Conservation (phyloP, 768 basidiomycete species). For the Coprinellus micaceus region DNA sequence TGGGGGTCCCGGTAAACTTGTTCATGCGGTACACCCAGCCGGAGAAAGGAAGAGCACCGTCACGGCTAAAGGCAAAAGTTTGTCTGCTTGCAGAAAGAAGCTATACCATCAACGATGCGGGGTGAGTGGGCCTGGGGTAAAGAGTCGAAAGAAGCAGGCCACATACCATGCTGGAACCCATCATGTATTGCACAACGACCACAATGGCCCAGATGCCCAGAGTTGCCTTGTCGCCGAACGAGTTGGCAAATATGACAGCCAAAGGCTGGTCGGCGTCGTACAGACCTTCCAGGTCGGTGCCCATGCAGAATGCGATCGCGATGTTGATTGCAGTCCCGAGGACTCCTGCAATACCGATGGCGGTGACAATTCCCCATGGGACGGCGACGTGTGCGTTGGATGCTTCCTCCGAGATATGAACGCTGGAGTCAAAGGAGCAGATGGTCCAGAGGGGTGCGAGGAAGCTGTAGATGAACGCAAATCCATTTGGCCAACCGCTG, state of each 20-base stretch:
- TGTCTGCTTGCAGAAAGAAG: conserved; percentile 43
- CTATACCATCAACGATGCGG: conserved; percentile 12
- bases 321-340: conserved; percentile 64
- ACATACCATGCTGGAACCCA: conserved; percentile 54
- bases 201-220: conserved; percentile 39
- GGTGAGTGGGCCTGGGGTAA: not conserved
- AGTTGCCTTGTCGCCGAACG: conserved; percentile 36
- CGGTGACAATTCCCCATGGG: conserved; percentile 61
- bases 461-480: conserved; percentile 48
- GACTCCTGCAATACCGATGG: conserved; percentile 52
- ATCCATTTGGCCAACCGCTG: conserved; percentile 56
- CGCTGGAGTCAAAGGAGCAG: conserved; percentile 48
- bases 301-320: conserved; percentile 62
- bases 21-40: conserved; percentile 59
- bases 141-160: no score
- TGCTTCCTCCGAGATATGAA: conserved; percentile 71
- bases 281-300: conserved; percentile 41
- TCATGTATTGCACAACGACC: conserved; percentile 46
- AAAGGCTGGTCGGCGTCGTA: conserved; percentile 51
- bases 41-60: conserved; percentile 65
- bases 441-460: conserved; percentile 43
- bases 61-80: conserved; percentile 68
- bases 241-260: conserved; percentile 55
- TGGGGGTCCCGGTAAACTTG: conserved; percentile 49
- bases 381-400: conserved; percentile 65